These are phyloP conservation scores for Syncephalastrum racemosum DNA, from an alignment of 371 early-diverging fungal genomes.

Conservation along the genomic window DNA sequence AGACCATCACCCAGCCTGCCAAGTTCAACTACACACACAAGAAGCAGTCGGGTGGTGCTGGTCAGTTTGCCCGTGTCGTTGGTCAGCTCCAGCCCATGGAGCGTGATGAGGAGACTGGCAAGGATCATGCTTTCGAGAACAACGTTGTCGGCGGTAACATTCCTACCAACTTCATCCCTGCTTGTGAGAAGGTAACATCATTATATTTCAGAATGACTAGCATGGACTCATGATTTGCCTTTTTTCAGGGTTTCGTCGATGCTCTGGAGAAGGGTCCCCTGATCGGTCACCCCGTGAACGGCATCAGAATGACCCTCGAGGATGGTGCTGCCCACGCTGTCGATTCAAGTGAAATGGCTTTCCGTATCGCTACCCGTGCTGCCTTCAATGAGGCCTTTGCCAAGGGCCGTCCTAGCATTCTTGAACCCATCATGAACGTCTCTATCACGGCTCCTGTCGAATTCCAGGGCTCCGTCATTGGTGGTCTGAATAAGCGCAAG, in stretches of 20 bases:
- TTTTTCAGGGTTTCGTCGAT: conserved; percentile 76
- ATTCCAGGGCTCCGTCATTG: conserved; percentile 94
- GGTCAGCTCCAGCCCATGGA: conserved; percentile 91
- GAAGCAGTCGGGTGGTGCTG: conserved; percentile 97
- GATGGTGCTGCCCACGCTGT: conserved; percentile 96
- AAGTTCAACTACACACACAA: conserved; percentile 97
- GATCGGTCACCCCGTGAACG: conserved; percentile 90
- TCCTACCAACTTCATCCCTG: conserved; percentile 93
- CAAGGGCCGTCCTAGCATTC: conserved; percentile 78
- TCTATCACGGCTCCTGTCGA: conserved; percentile 88
- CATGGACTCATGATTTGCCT: conserved; percentile 2
- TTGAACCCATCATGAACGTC: conserved; percentile 98
- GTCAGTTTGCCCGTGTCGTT: conserved; percentile 93
- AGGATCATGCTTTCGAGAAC: conserved; percentile 65
- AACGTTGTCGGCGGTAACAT: conserved; percentile 93
- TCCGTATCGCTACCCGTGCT: conserved; percentile 85
- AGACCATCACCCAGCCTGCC: conserved; percentile 78
- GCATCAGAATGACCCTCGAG: conserved; percentile 87
- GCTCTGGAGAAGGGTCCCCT: conserved; percentile 90
- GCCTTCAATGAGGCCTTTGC: conserved; percentile 91
- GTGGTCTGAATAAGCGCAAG: conserved; percentile 94
- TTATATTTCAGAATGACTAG: conserved; percentile 2
- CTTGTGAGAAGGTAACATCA: conserved; percentile 75
- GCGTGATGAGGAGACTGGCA: conserved; percentile 51
- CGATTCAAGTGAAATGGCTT: conserved; percentile 96